A percentile compares a stretch with the other conserved stretches of the same genome.
Evolutionary conservation across 148 eudicot genomes (phyloP).

Genomic region (Cornus controversa): DNA sequence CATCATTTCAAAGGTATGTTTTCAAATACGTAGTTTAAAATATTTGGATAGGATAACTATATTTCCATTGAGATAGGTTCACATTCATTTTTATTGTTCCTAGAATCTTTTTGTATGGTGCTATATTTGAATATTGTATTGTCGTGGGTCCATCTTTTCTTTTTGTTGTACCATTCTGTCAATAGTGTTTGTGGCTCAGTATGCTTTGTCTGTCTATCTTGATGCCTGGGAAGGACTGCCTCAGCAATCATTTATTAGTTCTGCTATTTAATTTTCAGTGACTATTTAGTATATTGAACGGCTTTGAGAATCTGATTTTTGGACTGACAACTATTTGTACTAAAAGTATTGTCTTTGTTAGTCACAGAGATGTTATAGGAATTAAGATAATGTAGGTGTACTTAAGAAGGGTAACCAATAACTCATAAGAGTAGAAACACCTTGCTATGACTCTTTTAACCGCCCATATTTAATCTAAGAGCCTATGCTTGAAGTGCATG

Average conservation of each 20-base stretch:
- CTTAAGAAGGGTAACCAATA: too few relatives aligned
- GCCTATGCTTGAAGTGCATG: background rate
- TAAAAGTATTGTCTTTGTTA: too few relatives aligned
- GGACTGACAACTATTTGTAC: too few relatives aligned
- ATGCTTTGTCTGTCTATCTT: slow-evolving; percentile 4
- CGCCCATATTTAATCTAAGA: background rate
- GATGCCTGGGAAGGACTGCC: background rate
- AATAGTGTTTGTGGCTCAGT: slow-evolving; percentile 4
- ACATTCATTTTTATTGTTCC: background rate
- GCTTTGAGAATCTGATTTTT: too few relatives aligned
- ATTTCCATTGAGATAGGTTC: background rate
- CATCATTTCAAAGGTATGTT: slow-evolving; percentile 67
- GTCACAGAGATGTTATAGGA: too few relatives aligned
- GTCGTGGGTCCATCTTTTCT: background rate
- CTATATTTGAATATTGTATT: background rate
- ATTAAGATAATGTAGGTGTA: too few relatives aligned
- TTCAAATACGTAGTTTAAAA: background rate
- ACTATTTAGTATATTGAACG: too few relatives aligned
- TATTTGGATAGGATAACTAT: background rate
- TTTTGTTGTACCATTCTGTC: background rate
- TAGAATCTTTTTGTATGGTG: background rate
- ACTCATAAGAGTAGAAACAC: background rate
- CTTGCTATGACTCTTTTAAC: background rate
- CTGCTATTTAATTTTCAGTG: too few relatives aligned
- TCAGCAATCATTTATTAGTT: too few relatives aligned